Evolutionary conservation across 345 rosid genomes (phyloP).

Genomic region (Euphorbia peplus): DNA sequence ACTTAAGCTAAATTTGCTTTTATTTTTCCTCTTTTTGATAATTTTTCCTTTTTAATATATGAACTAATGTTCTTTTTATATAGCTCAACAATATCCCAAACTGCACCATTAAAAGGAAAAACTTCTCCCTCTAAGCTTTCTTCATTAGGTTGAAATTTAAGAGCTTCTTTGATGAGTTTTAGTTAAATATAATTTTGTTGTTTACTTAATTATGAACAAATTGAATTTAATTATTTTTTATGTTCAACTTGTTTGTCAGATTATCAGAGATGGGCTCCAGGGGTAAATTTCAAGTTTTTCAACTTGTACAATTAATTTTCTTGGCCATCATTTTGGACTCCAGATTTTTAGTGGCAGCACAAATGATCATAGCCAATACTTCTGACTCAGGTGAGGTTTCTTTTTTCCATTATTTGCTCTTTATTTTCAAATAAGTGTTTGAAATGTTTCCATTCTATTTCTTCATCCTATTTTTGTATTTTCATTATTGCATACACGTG

Average conservation of each 20-base stretch:
- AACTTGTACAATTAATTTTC: constrained; percentile 15
- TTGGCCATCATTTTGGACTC: constrained; percentile 21
- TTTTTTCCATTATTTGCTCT: background rate
- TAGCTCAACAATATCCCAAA: background rate
- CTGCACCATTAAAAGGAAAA: background rate
- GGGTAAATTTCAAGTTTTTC: background rate
- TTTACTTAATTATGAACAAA: background rate
- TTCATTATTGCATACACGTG: no score
- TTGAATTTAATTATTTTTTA: constrained; percentile 9
- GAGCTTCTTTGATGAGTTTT: background rate
- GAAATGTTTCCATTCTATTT: no score
- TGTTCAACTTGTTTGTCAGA: constrained; percentile 23
- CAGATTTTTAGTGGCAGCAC: constrained; percentile 15
- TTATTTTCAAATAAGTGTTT: background rate
- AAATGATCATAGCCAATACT: background rate
- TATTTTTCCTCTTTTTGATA: no score
- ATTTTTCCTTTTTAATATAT: background rate
- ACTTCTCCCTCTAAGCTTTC: background rate
- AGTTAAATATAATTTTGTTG: no score
- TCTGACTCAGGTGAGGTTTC: constrained; percentile 28
- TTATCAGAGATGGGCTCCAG: constrained; percentile 26
- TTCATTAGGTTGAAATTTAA: background rate
- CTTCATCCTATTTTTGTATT: no score
- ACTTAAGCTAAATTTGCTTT: background rate
- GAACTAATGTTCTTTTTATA: background rate